phyloP scores from a whole-genome alignment of 2,329 filamentous ascomycete species.

The Fulvia fulva region DNA sequence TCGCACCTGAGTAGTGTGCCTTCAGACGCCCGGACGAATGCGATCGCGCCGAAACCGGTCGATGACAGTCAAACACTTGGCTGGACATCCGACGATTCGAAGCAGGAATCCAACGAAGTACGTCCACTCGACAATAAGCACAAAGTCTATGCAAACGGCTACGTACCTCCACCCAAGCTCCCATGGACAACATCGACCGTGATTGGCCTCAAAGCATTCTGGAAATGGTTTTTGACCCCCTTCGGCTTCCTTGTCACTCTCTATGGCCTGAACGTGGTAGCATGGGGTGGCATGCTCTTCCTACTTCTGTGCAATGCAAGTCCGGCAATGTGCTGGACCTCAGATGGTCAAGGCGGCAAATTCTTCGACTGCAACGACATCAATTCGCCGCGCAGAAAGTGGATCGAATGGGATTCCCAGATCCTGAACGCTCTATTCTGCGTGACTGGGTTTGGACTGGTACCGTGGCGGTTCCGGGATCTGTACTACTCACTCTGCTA shows the following conservation, averaged over 20 bases:
- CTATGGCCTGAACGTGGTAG: conserved; percentile 78
- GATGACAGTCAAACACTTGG: not conserved
- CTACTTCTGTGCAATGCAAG: conserved; percentile 72
- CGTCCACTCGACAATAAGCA: conserved; percentile 1
- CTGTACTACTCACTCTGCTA: conserved; percentile 68
- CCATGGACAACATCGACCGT: conserved; percentile 14
- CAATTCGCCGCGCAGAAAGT: conserved; percentile 67
- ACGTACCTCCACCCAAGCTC: conserved; percentile 35
- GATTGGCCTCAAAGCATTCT: conserved; percentile 55
- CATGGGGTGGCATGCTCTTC: conserved; percentile 90
- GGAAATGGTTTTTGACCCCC: conserved; percentile 70
- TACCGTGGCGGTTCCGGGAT: conserved; percentile 81
- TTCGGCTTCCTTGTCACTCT: conserved; percentile 72
- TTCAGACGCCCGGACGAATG: not conserved
- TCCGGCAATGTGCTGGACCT: conserved; percentile 65
- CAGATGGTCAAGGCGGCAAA: conserved; percentile 29
- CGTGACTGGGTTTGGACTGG: conserved; percentile 77
- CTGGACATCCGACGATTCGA: not conserved
- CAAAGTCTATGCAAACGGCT: conserved; percentile 34
- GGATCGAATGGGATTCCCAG: conserved; percentile 83
- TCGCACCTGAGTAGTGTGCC: conserved; percentile 3
- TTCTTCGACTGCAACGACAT: conserved; percentile 33
- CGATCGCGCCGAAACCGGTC: not conserved
- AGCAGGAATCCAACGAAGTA: conserved; percentile 8
- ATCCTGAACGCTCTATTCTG: conserved; percentile 82